Conservation (phyloP, 306 rosid genomes). For the Rosa lucieae region DNA sequence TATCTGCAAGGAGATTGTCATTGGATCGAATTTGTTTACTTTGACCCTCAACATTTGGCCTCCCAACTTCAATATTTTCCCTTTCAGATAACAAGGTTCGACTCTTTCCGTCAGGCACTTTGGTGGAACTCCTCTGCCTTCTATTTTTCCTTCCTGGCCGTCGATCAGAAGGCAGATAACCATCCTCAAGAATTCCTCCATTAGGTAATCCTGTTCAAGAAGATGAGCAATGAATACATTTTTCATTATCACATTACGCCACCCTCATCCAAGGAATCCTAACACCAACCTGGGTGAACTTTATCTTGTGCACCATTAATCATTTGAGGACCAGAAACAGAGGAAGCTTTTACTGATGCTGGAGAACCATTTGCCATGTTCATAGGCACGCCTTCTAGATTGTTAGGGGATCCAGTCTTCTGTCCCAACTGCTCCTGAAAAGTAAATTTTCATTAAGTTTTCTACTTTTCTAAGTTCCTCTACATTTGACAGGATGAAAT, state of each 20-base stretch:
- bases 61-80: conserved; percentile 42
- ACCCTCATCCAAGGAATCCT: conserved; percentile 29
- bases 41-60: conserved; percentile 37
- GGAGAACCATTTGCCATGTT: conserved; percentile 49
- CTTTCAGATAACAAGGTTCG: conserved; percentile 37
- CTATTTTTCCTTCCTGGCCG: conserved; percentile 64
- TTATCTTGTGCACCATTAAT: conserved; percentile 36
- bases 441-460: conserved; percentile 30
- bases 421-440: conserved; percentile 53
- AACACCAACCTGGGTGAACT: conserved; percentile 57
- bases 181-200: conserved; percentile 58
- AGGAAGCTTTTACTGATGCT: conserved; percentile 27
- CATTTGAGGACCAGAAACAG: conserved; percentile 39
- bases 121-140: conserved; percentile 64
- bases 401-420: conserved; percentile 44
- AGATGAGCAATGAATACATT: conserved; percentile 28
- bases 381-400: conserved; percentile 38
- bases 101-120: conserved; percentile 52
- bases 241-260: conserved; percentile 17
- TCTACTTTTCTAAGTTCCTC: conserved; percentile 19
- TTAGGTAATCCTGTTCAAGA: conserved; percentile 49
- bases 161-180: conserved; percentile 53
- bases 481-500: conserved; percentile 6
- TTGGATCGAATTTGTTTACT: conserved; percentile 44
- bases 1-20: conserved; percentile 39